A percentile compares a stretch with the other conserved stretches of the same genome.
Evolutionary conservation across 805 yeast species (phyloP).

Genomic region (Myxozyma kluyveri): DNA sequence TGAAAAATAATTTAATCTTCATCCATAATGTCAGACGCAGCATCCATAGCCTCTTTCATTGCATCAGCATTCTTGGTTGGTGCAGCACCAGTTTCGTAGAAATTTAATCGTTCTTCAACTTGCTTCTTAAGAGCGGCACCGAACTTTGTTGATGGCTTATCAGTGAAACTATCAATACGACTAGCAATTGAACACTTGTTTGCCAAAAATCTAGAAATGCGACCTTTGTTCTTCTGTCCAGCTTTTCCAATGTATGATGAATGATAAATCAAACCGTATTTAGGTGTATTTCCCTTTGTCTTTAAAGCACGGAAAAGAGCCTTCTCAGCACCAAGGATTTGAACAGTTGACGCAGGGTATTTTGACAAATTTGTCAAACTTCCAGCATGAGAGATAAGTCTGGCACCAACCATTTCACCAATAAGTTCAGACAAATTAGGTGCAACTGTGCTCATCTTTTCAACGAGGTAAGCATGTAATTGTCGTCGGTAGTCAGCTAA

Average conservation of each 20-base stretch:
- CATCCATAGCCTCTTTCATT: constrained; percentile 82
- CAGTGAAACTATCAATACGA: constrained; percentile 96
- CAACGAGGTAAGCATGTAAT: constrained; percentile 80
- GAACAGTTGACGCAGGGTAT: constrained; percentile 99
- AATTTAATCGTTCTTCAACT: constrained; percentile 95
- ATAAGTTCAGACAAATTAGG: constrained; percentile 95
- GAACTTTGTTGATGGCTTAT: constrained; percentile 84
- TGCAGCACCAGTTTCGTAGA: constrained; percentile 93
- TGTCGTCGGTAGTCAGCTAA: constrained; percentile 86
- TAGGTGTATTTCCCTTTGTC: constrained; percentile 95
- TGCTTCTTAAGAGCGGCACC: constrained; percentile 91
- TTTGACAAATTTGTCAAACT: constrained; percentile 93
- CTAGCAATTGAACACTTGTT: constrained; percentile 99
- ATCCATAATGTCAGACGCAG: constrained; percentile 37
- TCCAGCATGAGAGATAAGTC: constrained; percentile 98
- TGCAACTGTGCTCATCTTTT: constrained; percentile 96
- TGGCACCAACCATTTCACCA: constrained; percentile 98
- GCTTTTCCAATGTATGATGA: constrained; percentile 94
- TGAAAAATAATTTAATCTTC: constrained; percentile 13
- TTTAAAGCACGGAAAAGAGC: constrained; percentile 87
- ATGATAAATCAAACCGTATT: constrained; percentile 92
- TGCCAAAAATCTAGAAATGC: constrained; percentile 97
- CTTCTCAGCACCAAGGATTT: constrained; percentile 96
- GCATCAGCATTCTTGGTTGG: constrained; percentile 97
- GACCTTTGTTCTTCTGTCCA: constrained; percentile 94